Conservation (phyloP, 2,329 filamentous ascomycete species). For the Sarocladiaceae sp. region DNA sequence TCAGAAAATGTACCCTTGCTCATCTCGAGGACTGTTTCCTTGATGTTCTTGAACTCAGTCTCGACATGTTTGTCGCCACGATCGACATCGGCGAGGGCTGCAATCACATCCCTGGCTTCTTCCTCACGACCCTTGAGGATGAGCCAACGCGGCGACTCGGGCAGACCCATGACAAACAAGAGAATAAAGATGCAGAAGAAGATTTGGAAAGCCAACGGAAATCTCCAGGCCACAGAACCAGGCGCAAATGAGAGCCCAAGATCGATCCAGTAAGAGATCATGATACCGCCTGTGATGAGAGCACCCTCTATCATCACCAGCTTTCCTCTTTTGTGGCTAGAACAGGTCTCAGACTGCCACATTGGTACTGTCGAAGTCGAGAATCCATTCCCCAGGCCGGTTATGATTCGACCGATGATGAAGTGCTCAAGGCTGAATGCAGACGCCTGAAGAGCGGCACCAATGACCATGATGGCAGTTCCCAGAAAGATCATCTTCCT, state of each 20-base stretch:
- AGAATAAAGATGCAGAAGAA: conserved; percentile 57
- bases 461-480: conserved; percentile 53
- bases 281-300: conserved; percentile 53
- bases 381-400: conserved; percentile 54
- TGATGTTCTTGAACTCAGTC: conserved; percentile 55
- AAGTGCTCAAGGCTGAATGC: conserved; percentile 51
- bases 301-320: conserved; percentile 58
- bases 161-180: conserved; percentile 44
- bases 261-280: conserved; percentile 58
- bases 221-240: conserved; percentile 45
- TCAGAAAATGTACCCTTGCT: conserved; percentile 57
- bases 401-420: conserved; percentile 55
- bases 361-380: conserved; percentile 55
- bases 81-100: conserved; percentile 51
- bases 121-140: conserved; percentile 41
- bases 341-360: conserved; percentile 58
- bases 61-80: conserved; percentile 54
- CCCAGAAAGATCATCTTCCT: conserved; percentile 56
- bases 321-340: conserved; percentile 53
- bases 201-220: conserved; percentile 53
- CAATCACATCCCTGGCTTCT: conserved; percentile 43
- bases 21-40: conserved; percentile 64
- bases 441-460: conserved; percentile 54
- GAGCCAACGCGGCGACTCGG: conserved; percentile 49
- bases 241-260: conserved; percentile 50